Conservation (phyloP, 2,329 filamentous ascomycete genomes). For the Tothia fuscella region DNA sequence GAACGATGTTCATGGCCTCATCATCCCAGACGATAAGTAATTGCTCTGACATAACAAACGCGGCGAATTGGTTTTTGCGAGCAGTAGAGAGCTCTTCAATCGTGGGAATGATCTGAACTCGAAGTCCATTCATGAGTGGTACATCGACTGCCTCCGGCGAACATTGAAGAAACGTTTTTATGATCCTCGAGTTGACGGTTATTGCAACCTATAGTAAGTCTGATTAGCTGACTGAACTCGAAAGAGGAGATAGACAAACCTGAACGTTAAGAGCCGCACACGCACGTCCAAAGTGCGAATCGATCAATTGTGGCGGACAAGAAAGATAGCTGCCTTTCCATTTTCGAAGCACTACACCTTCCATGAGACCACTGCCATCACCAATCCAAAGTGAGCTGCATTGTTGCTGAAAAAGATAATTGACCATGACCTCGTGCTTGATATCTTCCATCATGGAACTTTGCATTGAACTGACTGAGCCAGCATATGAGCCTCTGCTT, state of each 20-base stretch:
- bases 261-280: conserved; percentile 60
- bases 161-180: conserved; percentile 66
- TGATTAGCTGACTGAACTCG: conserved; percentile 9
- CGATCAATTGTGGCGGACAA: conserved; percentile 53
- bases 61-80: conserved; percentile 68
- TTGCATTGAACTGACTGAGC: conserved; percentile 8
- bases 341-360: conserved; percentile 63
- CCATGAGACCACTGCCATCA: conserved; percentile 53
- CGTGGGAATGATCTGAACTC: conserved; percentile 62
- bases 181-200: conserved; percentile 69
- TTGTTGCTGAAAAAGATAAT: conserved; percentile 71
- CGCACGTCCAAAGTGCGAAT: conserved; percentile 51
- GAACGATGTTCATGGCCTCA: conserved; percentile 57
- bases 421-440: conserved; percentile 74
- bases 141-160: conserved; percentile 63
- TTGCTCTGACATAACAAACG: conserved; percentile 60
- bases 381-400: conserved; percentile 63
- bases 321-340: conserved; percentile 57
- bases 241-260: conserved; percentile 30
- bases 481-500: conserved; percentile 15
- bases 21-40: conserved; percentile 75
- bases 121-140: conserved; percentile 63
- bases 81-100: conserved; percentile 58
- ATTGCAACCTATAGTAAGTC: conserved; percentile 56
- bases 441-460: conserved; percentile 46